Conservation (phyloP, 441 rosid genomes). For the Populus hybrid region DNA sequence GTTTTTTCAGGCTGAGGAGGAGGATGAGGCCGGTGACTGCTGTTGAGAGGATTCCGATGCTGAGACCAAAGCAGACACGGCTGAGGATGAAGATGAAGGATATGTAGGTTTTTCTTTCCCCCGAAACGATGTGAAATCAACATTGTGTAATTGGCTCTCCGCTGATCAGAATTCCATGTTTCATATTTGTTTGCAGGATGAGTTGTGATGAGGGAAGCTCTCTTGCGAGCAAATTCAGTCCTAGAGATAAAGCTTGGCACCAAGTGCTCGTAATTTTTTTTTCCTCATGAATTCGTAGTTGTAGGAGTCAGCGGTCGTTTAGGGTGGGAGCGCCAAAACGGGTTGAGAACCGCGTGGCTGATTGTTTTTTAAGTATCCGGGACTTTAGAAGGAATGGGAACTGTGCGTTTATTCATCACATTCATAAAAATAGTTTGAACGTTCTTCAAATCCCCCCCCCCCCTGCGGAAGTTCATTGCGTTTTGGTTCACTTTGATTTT, state of each 20-base stretch:
- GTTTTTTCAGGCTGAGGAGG: constrained; percentile 49
- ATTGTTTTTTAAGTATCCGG: constrained; percentile 8
- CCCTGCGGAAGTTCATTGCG: background rate
- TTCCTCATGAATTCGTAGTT: constrained; percentile 5
- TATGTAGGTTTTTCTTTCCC: constrained; percentile 40
- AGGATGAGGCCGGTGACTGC: constrained; percentile 31
- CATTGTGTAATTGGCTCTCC: background rate
- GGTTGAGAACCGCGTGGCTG: constrained; percentile 19
- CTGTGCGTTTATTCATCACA: background rate
- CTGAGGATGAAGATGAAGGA: constrained; percentile 34
- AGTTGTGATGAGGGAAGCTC: constrained; percentile 40
- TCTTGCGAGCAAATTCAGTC: background rate
- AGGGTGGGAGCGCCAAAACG: constrained; percentile 1
- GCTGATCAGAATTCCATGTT: background rate
- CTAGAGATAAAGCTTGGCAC: constrained; percentile 8
- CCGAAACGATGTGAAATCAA: too few species aligned
- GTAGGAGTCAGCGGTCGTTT: constrained; percentile 16
- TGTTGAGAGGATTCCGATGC: constrained; percentile 40
- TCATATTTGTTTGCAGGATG: constrained; percentile 53
- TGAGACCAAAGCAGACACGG: constrained; percentile 34
- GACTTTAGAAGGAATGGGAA: constrained; percentile 15
- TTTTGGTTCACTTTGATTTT: background rate
- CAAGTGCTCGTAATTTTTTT: constrained; percentile 14
- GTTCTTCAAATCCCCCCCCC: background rate
- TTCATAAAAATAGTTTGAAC: constrained; percentile 18